A percentile compares a stretch with the other conserved stretches of the same genome.
Conservation (phyloP, 306 rosid species). For the Biancaea sappan region DNA sequence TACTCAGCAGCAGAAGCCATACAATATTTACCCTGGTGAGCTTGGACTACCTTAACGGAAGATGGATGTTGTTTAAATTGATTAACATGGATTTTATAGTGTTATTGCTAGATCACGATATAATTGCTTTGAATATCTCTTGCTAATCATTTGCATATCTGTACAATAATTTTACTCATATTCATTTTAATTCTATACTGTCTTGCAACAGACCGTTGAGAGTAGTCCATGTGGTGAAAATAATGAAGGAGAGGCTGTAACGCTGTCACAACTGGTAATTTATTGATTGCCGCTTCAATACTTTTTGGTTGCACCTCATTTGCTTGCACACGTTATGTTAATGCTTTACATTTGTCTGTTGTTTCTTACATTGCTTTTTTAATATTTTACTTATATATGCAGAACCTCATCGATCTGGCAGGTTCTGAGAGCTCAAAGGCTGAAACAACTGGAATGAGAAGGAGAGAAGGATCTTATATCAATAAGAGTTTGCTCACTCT, state of each 20-base stretch:
- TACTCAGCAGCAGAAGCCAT: slow-evolving; percentile 99
- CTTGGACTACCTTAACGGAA: slow-evolving; percentile 34
- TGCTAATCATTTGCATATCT: not conserved
- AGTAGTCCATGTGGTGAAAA: slow-evolving; percentile 92
- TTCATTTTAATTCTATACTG: slow-evolving; percentile 28
- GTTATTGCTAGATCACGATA: slow-evolving; percentile 28
- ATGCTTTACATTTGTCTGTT: slow-evolving; percentile 24
- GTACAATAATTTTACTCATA: slow-evolving; percentile 5
- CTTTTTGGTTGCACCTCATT: slow-evolving; percentile 34
- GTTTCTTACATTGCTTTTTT: slow-evolving; percentile 40
- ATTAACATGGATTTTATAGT: slow-evolving; percentile 31
- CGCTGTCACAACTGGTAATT: slow-evolving; percentile 89
- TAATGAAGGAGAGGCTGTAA: slow-evolving; percentile 90
- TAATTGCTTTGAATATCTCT: slow-evolving; percentile 1
- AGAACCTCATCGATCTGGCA: slow-evolving; percentile 99
- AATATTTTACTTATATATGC: slow-evolving; percentile 66
- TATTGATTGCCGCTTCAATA: slow-evolving; percentile 17
- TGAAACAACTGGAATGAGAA: slow-evolving; percentile 95
- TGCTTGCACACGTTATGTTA: slow-evolving; percentile 31
- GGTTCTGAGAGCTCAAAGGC: slow-evolving; percentile 99
- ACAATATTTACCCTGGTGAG: slow-evolving; percentile 93
- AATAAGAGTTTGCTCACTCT: slow-evolving; percentile 96
- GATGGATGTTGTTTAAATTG: slow-evolving; percentile 32
- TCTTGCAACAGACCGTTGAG: slow-evolving; percentile 81
- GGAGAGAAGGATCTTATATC: slow-evolving; percentile 98